Conservation (phyloP, 306 rosid species). For the Ceratonia siliqua region DNA sequence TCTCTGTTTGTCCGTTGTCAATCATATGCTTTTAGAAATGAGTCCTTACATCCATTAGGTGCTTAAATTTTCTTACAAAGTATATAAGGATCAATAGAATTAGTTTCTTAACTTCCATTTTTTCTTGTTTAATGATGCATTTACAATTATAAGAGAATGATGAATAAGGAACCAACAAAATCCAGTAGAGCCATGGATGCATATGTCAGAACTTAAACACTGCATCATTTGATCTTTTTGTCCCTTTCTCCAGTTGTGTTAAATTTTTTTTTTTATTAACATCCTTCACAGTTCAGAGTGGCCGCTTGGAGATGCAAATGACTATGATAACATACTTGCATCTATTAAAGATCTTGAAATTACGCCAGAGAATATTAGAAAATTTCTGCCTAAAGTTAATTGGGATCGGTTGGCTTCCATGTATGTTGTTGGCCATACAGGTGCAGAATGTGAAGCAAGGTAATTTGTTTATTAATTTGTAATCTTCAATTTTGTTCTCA, state of each 20-base stretch:
- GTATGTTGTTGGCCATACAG: conserved; percentile 66
- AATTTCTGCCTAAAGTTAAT: conserved; percentile 74
- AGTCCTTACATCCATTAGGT: background rate
- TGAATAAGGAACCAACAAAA: background rate
- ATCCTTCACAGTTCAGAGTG: conserved; percentile 47
- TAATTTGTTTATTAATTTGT: conserved; percentile 40
- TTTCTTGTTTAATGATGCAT: background rate
- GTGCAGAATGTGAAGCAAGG: conserved; percentile 94
- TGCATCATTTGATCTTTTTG: conserved; percentile 24
- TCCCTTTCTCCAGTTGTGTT: conserved; percentile 12
- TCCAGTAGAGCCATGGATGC: background rate
- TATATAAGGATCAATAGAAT: background rate
- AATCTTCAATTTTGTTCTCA: background rate
- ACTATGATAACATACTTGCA: conserved; percentile 54
- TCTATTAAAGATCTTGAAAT: conserved; percentile 66
- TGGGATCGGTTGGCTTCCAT: conserved; percentile 87
- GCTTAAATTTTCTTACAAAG: background rate
- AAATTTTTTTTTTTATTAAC: background rate
- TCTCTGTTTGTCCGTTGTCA: background rate
- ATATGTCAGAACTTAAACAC: background rate
- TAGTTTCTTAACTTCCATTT: background rate
- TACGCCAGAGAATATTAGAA: conserved; percentile 56
- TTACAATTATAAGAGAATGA: background rate
- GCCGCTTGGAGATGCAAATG: conserved; percentile 51
- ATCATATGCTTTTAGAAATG: background rate